Conservation (phyloP, 2,329 filamentous ascomycete species). For the Dendrostoma leiphaemia region DNA sequence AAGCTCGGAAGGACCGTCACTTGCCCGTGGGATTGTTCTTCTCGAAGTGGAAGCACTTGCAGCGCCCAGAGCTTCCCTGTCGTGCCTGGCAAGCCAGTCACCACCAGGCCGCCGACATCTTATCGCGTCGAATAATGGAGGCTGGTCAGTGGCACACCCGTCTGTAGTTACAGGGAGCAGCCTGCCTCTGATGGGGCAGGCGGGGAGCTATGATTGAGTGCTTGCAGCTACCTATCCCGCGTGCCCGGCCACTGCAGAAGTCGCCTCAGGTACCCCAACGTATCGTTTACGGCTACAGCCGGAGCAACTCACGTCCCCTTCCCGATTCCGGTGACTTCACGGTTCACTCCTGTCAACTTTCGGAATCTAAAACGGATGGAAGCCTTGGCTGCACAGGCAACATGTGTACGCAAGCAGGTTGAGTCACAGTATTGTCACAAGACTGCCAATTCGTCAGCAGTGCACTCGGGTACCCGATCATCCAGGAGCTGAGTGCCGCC, state of each 20-base stretch:
- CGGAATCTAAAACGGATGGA: background rate
- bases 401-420: constrained; percentile 13
- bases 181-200: background rate
- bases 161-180: background rate
- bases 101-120: no score
- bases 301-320: background rate
- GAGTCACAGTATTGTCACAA: background rate
- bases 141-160: constrained; percentile 11
- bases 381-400: background rate
- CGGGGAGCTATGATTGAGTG: background rate
- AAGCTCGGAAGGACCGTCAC: no score
- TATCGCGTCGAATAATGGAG: constrained; percentile 14
- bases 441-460: background rate
- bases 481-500: background rate
- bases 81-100: no score
- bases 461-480: background rate
- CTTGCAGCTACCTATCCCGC: background rate
- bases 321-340: background rate
- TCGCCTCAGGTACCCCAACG: background rate
- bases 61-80: no score
- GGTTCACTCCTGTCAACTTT: background rate
- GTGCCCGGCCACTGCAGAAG: background rate
- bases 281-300: background rate
- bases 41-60: no score
- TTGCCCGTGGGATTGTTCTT: no score